Conservation (phyloP, 148 eudicot genomes). For the Hydrangea macrophylla region DNA sequence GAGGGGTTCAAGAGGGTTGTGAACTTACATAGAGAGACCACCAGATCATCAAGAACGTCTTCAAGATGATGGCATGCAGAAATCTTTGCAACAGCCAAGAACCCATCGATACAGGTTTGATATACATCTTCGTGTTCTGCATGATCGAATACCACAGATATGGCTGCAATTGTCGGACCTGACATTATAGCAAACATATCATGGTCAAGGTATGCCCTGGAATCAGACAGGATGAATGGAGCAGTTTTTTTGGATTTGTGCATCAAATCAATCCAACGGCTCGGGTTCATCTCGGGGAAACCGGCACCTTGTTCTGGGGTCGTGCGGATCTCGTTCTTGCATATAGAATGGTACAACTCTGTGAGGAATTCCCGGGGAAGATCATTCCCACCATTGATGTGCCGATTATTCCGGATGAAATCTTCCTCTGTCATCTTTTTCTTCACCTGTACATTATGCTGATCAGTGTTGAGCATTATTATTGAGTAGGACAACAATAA, state of each 20-base stretch:
- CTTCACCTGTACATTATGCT: conserved; percentile 91
- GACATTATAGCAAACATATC: conserved; percentile 90
- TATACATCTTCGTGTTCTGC: conserved; percentile 80
- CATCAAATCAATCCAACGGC: conserved; percentile 84
- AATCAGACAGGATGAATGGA: conserved; percentile 66
- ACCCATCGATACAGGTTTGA: conserved; percentile 88
- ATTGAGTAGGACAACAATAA: conserved; percentile 79
- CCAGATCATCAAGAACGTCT: conserved; percentile 81
- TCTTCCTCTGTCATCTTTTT: conserved; percentile 96
- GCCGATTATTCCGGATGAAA: conserved; percentile 83
- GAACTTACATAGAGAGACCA: conserved; percentile 86
- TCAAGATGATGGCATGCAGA: conserved; percentile 75
- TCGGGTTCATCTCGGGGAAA: conserved; percentile 59
- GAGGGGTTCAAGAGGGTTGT: conserved; percentile 75
- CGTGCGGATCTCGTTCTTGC: conserved; percentile 81
- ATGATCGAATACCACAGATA: conserved; percentile 91
- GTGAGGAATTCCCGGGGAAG: conserved; percentile 77
- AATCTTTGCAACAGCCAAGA: conserved; percentile 77
- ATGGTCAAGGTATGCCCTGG: conserved; percentile 70
- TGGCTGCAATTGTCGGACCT: conserved; percentile 93
- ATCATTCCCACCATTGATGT: conserved; percentile 86
- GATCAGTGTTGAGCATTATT: conserved; percentile 91
- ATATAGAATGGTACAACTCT: conserved; percentile 79
- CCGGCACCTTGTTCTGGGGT: conserved; percentile 72
- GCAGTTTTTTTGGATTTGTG: conserved; percentile 69